These are phyloP conservation scores for Dinochytrium kinnereticum DNA, from an alignment of 371 early-diverging fungal species.

Conservation along the genomic window DNA sequence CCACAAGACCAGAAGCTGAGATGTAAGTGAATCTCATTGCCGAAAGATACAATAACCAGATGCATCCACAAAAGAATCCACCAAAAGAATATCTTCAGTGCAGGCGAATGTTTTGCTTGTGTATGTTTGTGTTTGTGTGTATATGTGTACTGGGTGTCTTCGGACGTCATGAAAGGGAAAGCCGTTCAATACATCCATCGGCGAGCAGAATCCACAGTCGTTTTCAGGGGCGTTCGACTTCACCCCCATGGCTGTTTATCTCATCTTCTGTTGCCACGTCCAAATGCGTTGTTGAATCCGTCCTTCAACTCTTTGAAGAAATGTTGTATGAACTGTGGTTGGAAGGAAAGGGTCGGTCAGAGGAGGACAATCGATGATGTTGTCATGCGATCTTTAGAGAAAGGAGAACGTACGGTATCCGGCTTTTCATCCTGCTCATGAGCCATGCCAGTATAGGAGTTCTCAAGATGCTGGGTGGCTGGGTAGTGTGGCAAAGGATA, in stretches of 20 bases:
- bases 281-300: slow-evolving; percentile 22
- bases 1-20: too few relatives aligned
- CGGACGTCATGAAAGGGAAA: too few relatives aligned
- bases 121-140: too few relatives aligned
- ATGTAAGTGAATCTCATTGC: too few relatives aligned
- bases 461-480: not conserved
- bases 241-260: not conserved
- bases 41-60: too few relatives aligned
- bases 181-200: too few relatives aligned
- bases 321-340: slow-evolving; percentile 19
- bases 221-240: too few relatives aligned
- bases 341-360: not conserved
- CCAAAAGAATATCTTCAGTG: too few relatives aligned
- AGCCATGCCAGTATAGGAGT: not conserved
- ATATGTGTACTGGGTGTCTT: too few relatives aligned
- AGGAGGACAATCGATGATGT: not conserved
- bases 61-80: too few relatives aligned
- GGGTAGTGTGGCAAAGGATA: not conserved
- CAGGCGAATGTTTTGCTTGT: too few relatives aligned
- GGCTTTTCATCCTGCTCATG: not conserved
- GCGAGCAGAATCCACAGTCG: too few relatives aligned
- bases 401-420: not conserved
- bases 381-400: not conserved
- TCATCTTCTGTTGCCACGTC: slow-evolving; percentile 4
- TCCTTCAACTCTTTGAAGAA: slow-evolving; percentile 28